Evolutionary conservation across 2,329 filamentous ascomycete species (phyloP), one percentile per base, ranked within the genome.

Genomic region (Colletotrichum endophyticum): DNA sequence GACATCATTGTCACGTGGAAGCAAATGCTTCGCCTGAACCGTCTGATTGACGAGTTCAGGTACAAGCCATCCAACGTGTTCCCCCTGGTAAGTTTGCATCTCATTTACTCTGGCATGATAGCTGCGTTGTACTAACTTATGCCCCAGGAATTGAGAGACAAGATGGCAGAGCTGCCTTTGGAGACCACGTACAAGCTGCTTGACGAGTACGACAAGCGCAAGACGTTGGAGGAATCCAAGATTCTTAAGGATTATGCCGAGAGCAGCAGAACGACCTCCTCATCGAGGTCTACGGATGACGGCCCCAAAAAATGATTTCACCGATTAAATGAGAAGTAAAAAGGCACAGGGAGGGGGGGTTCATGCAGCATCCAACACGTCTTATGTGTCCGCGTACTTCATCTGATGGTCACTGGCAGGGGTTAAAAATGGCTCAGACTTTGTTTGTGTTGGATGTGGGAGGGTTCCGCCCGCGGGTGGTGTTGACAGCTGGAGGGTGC

Each of bases 1-100:
- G 83, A 85, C 70, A 79, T 80, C 56, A 84, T 85, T 15, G 80
- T 85, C 8, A 81, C 84, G 2, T 85, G 84, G 84, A 83, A 80
- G 66, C 83, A 85, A 72, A 69, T 85, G n/a, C 79, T 85, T 12
- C 80, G 80, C 5, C 63, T 84, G 36, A 85, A 85, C 62, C 82
- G 82, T 6, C 78, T 82, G 22, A 82, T 84, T 78, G 83, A 85
- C 72, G 84, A 85, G 69, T 82, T 85, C 75, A 83, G 80, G 59
- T 81, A 85, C 78, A 72, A 83, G n/a, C 79, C 78, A 3, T 84
- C 83, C 16, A 69, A 81, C 12, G 77, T 84, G 13, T 84, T 83
- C 61, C 83, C 83, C 12, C 22, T 72, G 44, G 78, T 79, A 72
- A 19, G 70, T 25, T 32, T 34, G 11, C 44, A 22, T 27, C 28